Evolutionary conservation across 345 rosid genomes (phyloP), one percentile per base, ranked within the genome.

Genomic region (Pelargonium nanum): DNA sequence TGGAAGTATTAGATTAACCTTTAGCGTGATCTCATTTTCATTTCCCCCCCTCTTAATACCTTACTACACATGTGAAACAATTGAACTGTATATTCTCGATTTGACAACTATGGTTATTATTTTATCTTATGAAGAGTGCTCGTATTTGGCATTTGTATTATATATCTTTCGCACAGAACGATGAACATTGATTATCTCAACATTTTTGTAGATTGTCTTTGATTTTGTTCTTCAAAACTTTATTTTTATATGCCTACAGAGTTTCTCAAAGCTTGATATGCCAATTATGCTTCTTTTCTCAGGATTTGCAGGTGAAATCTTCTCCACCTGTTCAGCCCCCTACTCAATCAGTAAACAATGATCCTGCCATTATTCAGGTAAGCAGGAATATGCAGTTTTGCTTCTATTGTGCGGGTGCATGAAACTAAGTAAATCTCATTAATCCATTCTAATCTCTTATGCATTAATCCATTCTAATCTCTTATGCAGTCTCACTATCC

Each of bases 311-410:
- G 78, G 98, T 91, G 61, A 91, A 88, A 75, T 86, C 94, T 61
- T 88, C 94, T 65, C 87, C 95, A 24, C 94, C 90, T 52, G 88
- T 64, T 63, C 91, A 84, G 74, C 73, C 48, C 48, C 48, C 94
- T 48, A 60, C 76, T n/a, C 84, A 82, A 2, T 75, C 85, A 52
- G 72, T 88, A 57, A 83, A 84, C 75, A 86, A 88, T 75, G 98
- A 91, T 60, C 96, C 96, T 12, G 96, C 96, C 67, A 91, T 91
- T 28, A 91, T 91, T 64, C 98, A 91, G 94, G 96, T 91, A 61
- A 67, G 17, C 59, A 17, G 51, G 52, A 17, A 58, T 50, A 24
- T 34, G n/a, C 24, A 5, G 1, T 23, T 58, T 56, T 30, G 52
- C 23, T 44, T 54, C 12, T 4, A 54, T 15, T 63, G n/a, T n/a